Evolutionary conservation across 2,329 filamentous ascomycete species (phyloP), one percentile per base, ranked within the genome.

Genomic region (Zasmidium cellare): DNA sequence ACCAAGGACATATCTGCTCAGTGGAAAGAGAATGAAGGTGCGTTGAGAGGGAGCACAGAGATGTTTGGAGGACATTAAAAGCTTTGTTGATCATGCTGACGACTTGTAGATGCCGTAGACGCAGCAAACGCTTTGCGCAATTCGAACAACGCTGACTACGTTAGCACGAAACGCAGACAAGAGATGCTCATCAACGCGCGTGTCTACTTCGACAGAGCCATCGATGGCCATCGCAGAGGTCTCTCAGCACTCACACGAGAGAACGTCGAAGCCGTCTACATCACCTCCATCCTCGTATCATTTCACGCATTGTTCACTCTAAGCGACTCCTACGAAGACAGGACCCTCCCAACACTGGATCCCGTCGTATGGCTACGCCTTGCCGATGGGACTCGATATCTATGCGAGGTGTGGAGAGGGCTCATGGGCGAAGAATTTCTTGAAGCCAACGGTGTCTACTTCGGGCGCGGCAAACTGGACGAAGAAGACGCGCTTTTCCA

Each of bases 301-400:
- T 65, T 63, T 47, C 59, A 65, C 38, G 63, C 65, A 3, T 60
- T 68, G n/a, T 65, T 68, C 51, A 61, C 55, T 2, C 53, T 69
- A 12, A 58, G 64, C 12, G 66, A 67, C 35, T 46, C 57, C 11
- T 58, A 63, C 24, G 56, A 61, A 16, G 59, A 63, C 38, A 16
- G 58, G 23, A 61, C 55, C 9, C 46, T 64, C 18, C 62, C 59
- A 9, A 56, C 60, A 3, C 46, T 60, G 19, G 64, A 67, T 60
- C 59, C 65, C 1, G 46, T 62, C 22, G 57, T 63, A 11, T 69
- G 66, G 67, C 54, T 64, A 11, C 57, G 66, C 16, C 58, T 67
- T 9, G 60, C 66, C n/a, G 59, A 63, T 24, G 60, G 61, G 20
- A 67, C 62, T 5, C 59, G 60, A 22, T 62, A 59, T 49, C 53